These are phyloP conservation scores for Trypanosoma cruzi DNA, from an alignment of 208 protist genomes.

Conservation along the genomic window DNA sequence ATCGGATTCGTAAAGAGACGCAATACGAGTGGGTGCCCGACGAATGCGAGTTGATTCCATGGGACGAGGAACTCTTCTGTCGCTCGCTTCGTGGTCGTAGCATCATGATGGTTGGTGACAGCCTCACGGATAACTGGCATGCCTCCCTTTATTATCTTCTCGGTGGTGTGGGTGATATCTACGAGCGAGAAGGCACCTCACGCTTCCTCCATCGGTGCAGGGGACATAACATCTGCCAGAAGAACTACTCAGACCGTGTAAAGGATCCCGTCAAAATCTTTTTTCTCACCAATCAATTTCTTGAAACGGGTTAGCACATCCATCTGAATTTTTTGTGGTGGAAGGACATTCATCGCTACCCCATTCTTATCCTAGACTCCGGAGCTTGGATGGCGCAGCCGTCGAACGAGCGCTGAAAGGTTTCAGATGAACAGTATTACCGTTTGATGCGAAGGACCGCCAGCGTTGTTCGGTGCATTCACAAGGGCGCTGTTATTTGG, in stretches of 20 bases:
- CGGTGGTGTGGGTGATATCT: constrained; percentile 21
- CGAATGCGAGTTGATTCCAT: constrained; percentile 28
- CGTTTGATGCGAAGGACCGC: constrained; percentile 20
- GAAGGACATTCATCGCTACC: constrained; percentile 25
- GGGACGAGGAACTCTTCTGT: constrained; percentile 34
- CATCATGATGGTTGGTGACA: constrained; percentile 37
- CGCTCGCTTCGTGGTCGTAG: constrained; percentile 20
- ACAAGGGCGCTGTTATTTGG: constrained; percentile 33
- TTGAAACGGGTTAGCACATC: background rate
- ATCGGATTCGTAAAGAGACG: constrained; percentile 18
- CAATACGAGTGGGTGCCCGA: constrained; percentile 31
- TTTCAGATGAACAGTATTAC: constrained; percentile 22
- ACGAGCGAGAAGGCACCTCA: constrained; percentile 19
- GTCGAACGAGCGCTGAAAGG: background rate
- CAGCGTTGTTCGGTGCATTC: constrained; percentile 18
- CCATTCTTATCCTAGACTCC: constrained; percentile 27
- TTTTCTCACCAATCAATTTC: constrained; percentile 36
- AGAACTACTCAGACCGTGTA: constrained; percentile 26
- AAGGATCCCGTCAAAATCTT: constrained; percentile 26
- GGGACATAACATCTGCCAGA: constrained; percentile 27
- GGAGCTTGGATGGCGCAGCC: constrained; percentile 33
- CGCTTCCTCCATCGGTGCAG: constrained; percentile 4
- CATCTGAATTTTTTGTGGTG: constrained; percentile 26
- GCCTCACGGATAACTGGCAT: constrained; percentile 33
- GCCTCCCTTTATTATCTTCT: constrained; percentile 30